A percentile compares a stretch with the other conserved stretches of the same genome.
phyloP scores from a whole-genome alignment of 106 monocot genomes.

The Dendrobium huoshanense region DNA sequence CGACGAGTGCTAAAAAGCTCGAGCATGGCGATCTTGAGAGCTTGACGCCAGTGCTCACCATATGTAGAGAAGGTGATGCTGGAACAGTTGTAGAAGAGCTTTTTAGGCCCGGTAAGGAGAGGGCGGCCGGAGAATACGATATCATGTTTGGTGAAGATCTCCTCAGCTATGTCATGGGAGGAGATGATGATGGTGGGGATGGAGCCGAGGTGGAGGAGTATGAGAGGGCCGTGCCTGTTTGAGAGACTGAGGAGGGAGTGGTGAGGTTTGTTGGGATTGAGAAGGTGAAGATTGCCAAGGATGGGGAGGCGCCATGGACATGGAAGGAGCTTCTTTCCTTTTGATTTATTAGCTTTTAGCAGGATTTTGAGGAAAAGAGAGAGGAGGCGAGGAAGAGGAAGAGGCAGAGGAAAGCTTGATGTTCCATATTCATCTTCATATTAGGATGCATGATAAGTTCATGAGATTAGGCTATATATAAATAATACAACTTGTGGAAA shows the following conservation, averaged over 20 bases:
- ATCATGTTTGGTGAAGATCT: neutral
- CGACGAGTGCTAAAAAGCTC: neutral
- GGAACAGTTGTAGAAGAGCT: neutral
- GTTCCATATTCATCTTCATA: too few relatives aligned
- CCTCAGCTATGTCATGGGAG: neutral
- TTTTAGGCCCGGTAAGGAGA: neutral
- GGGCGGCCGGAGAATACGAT: neutral
- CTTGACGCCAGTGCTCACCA: neutral
- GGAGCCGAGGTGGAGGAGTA: neutral
- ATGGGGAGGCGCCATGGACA: neutral
- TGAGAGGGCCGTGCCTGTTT: neutral
- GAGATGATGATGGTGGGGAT: neutral
- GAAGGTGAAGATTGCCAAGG: conserved; percentile 6
- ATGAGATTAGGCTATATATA: too few relatives aligned
- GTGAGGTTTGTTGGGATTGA: neutral
- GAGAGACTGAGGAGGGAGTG: neutral
- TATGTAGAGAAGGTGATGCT: neutral
- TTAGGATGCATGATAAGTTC: too few relatives aligned
- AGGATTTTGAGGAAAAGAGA: neutral
- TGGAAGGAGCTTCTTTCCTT: neutral
- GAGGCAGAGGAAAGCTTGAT: neutral
- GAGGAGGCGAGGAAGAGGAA: neutral
- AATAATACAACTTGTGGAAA: too few relatives aligned
- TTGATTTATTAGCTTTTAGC: neutral
- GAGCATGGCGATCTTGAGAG: neutral